Percentiles rank a stretch among this genome's conserved stretches.
Conservation (phyloP, 768 basidiomycete species). For the Lentinula guzmanii region DNA sequence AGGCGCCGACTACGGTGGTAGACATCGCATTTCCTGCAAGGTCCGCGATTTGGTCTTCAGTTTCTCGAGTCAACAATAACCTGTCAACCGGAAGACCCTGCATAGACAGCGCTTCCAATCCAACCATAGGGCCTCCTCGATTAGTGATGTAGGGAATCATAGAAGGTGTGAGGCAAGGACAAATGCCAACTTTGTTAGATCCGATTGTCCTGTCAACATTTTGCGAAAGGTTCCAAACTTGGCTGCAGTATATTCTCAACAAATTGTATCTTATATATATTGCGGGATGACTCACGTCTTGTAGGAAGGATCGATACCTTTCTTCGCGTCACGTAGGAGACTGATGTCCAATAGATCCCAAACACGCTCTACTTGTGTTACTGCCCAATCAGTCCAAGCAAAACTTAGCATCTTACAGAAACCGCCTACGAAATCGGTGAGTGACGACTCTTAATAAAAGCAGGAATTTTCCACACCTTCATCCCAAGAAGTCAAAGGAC, state of each 20-base stretch:
- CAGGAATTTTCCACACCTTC: slow-evolving; percentile 48
- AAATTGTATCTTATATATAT: neutral
- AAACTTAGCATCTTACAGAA: slow-evolving; percentile 83
- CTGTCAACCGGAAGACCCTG: slow-evolving; percentile 94
- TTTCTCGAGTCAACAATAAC: slow-evolving; percentile 86
- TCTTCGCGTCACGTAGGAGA: slow-evolving; percentile 71
- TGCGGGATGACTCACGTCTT: slow-evolving; percentile 61
- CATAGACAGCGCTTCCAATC: slow-evolving; percentile 87
- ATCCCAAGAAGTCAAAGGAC: slow-evolving; percentile 90
- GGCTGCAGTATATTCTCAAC: slow-evolving; percentile 32
- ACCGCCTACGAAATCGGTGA: slow-evolving; percentile 45
- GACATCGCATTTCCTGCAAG: slow-evolving; percentile 98
- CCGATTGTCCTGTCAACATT: slow-evolving; percentile 92
- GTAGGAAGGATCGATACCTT: slow-evolving; percentile 79
- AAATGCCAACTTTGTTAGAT: slow-evolving; percentile 75
- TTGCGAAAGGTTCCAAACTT: slow-evolving; percentile 95
- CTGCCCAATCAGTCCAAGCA: slow-evolving; percentile 92
- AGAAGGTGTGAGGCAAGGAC: slow-evolving; percentile 88
- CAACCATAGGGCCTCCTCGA: slow-evolving; percentile 94
- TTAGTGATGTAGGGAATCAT: slow-evolving; percentile 97
- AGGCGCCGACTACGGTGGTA: slow-evolving; percentile 89
- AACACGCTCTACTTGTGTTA: slow-evolving; percentile 90
- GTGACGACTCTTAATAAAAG: neutral
- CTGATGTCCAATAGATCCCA: slow-evolving; percentile 95
- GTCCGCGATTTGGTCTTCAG: slow-evolving; percentile 89